phyloP scores from a whole-genome alignment of 257 asterid genomes.

The Anisodus tanguticus region DNA sequence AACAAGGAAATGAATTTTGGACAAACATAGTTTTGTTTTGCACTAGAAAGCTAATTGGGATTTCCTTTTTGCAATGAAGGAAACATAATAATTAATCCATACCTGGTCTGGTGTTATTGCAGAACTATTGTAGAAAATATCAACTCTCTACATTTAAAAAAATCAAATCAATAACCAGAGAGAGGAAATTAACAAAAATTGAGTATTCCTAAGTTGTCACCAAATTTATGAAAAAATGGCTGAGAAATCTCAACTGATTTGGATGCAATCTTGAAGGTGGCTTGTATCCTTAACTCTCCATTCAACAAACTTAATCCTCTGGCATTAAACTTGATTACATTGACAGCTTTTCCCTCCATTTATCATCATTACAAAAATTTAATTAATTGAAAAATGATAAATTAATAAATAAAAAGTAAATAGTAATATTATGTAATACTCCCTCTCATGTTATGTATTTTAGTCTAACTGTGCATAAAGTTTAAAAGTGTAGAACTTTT shows the following conservation, averaged over 20 bases:
- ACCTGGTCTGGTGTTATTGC: constrained; percentile 85
- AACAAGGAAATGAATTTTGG: background rate
- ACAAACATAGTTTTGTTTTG: background rate
- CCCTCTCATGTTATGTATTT: too few relatives aligned
- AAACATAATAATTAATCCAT: background rate
- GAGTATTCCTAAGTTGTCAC: background rate
- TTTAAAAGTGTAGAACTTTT: too few relatives aligned
- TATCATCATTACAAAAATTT: constrained; percentile 41
- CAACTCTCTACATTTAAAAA: constrained; percentile 66
- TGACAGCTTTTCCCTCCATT: constrained; percentile 93
- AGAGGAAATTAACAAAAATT: constrained; percentile 17
- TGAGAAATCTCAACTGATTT: constrained; percentile 60
- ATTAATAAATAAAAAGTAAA: background rate
- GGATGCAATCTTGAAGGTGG: constrained; percentile 74
- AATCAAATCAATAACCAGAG: background rate
- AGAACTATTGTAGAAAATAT: constrained; percentile 63
- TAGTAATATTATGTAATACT: too few relatives aligned
- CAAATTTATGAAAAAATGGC: background rate
- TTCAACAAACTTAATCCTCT: constrained; percentile 75
- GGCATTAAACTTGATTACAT: constrained; percentile 77
- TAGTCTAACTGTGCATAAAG: too few relatives aligned
- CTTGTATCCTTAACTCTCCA: constrained; percentile 76
- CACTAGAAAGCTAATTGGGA: background rate
- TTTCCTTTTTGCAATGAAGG: background rate
- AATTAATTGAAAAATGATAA: constrained; percentile 34